These are phyloP conservation scores for Paraglomus occultum DNA, from an alignment of 192 early-diverging fungal species.

Conservation along the genomic window DNA sequence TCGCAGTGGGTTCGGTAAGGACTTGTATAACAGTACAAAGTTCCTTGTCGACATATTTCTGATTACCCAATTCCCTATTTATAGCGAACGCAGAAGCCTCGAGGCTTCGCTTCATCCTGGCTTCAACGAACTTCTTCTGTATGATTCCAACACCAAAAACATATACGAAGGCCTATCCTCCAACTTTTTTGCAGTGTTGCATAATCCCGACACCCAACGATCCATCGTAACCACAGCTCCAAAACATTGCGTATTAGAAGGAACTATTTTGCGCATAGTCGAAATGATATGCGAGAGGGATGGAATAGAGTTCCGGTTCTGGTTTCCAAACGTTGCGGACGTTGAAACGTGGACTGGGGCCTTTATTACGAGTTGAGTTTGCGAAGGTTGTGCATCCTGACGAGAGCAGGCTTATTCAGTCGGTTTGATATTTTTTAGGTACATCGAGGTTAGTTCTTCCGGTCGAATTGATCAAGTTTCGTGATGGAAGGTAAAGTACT, in stretches of 20 bases:
- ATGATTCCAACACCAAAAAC: slow-evolving; percentile 49
- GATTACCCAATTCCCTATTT: background rate
- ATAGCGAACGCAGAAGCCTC: slow-evolving; percentile 51
- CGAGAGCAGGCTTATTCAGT: background rate
- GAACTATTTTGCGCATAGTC: slow-evolving; percentile 66
- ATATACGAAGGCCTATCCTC: slow-evolving; percentile 70
- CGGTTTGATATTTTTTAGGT: slow-evolving; percentile 33
- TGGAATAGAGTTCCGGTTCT: slow-evolving; percentile 50
- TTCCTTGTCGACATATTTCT: background rate
- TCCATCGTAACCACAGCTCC: slow-evolving; percentile 52
- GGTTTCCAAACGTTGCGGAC: slow-evolving; percentile 53
- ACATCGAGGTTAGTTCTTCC: slow-evolving; percentile 55
- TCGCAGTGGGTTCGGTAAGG: slow-evolving; percentile 66
- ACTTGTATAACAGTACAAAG: no score
- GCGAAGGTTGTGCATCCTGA: background rate
- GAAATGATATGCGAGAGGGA: slow-evolving; percentile 50
- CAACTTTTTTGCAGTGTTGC: slow-evolving; percentile 60
- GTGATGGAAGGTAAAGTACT: slow-evolving; percentile 33
- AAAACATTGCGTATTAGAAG: slow-evolving; percentile 53
- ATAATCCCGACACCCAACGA: slow-evolving; percentile 33
- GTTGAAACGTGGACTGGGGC: slow-evolving; percentile 60
- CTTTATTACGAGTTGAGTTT: slow-evolving; percentile 61
- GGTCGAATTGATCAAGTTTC: slow-evolving; percentile 44
- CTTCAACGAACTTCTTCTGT: slow-evolving; percentile 60
- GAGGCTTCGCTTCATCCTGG: slow-evolving; percentile 41